Base-by-base conservation (phyloP, 306 rosid genomes). In the Trifolium subterraneum region DNA sequence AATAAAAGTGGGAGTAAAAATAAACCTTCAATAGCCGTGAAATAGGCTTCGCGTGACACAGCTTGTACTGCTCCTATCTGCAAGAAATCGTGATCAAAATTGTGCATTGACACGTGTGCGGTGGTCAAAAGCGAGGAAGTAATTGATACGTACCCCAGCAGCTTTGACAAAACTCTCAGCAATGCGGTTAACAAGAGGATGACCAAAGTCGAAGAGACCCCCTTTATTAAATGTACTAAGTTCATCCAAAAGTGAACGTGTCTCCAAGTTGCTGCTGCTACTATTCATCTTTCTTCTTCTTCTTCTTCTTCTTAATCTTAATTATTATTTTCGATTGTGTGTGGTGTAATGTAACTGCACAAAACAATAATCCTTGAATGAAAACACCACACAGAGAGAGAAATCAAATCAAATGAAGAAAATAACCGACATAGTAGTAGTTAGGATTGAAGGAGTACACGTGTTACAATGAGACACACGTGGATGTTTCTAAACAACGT, bases 1-100 rank as follows among this genome's bases (percentile, higher is more conserved):
- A 16, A 50, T 16, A 50, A 56, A 54, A 7, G 5, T 54, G 11
- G 10, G 27, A 54, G 25, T 35, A 35, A 33, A 33, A 33, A 5
- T 33, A 27, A 61, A 90, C 98, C 89, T 70, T 89, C 96, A 13
- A 79, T 51, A 48, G 93, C 91, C 11, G 85, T 83, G 74, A 93
- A 88, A 80, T 91, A 91, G 56, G 94, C 94, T 70, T 89, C 94
- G 4, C 94, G 96, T 8, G 94, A 85, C 45, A 82, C 89, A 58
- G 94, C 93, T 86, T 91, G 94, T 58, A 91, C 16, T 8, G 92
- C 98, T 72, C 98, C 98, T 4, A 93, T 93, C 96, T 93, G 79
- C 2, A 55, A 70, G 10, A 44, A 39, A 23, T 8, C 3, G 7
- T 36, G 29, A 56, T 10, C 16, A 56, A 52, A n/a, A n/a, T n/a